Conservation (phyloP, 495 filamentous ascomycete species). For the Penicillium mononematosum region DNA sequence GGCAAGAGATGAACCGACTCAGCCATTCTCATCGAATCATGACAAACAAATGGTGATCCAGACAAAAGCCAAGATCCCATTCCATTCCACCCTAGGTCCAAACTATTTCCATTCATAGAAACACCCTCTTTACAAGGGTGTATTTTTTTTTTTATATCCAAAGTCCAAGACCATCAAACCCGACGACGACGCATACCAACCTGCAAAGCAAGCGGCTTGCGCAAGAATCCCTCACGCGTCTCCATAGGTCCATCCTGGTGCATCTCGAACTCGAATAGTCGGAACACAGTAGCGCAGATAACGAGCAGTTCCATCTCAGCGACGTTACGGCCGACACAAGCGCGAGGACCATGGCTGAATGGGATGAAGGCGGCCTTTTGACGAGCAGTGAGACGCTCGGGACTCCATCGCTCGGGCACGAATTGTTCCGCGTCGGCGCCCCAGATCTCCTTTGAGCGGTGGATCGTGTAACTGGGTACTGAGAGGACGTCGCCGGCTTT, state of each 20-base stretch:
- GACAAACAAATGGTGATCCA: background rate
- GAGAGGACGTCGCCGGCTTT: slow-evolving; percentile 72
- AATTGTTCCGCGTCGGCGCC: slow-evolving; percentile 73
- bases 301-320: slow-evolving; percentile 92
- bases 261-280: slow-evolving; percentile 71
- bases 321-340: slow-evolving; percentile 83
- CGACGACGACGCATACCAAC: slow-evolving; percentile 64
- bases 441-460: slow-evolving; percentile 82
- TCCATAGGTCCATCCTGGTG: slow-evolving; percentile 66
- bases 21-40: slow-evolving; percentile 15
- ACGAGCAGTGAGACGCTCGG: slow-evolving; percentile 50
- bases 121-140: background rate
- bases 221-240: slow-evolving; percentile 83
- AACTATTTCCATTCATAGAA: background rate
- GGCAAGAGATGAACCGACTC: background rate
- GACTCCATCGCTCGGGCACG: slow-evolving; percentile 77
- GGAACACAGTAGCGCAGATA: slow-evolving; percentile 73
- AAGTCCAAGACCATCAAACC: slow-evolving; percentile 8
- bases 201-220: slow-evolving; percentile 76
- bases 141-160: background rate
- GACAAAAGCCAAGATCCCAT: background rate
- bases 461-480: slow-evolving; percentile 85
- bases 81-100: slow-evolving; percentile 15
- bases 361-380: slow-evolving; percentile 85
- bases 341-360: slow-evolving; percentile 76